A percentile compares a stretch with the other conserved stretches of the same genome.
phyloP scores from a whole-genome alignment of 352 stramenopile species.

The Phytophthora cajani region DNA sequence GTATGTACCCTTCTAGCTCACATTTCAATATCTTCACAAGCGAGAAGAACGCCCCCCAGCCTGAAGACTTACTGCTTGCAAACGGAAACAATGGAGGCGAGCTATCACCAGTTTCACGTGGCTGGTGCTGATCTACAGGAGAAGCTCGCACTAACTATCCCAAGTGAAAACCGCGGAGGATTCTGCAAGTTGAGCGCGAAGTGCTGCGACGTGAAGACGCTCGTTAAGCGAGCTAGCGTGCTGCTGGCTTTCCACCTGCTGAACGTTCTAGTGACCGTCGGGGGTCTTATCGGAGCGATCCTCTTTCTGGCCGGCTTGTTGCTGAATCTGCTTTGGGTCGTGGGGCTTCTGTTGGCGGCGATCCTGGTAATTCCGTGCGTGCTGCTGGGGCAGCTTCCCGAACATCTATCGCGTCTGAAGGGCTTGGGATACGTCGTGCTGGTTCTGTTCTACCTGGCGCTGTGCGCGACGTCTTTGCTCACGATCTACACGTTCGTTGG shows the following conservation, averaged over 20 bases:
- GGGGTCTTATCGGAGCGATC: background rate
- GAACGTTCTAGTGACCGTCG: constrained; percentile 13
- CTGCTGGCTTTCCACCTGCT: constrained; percentile 18
- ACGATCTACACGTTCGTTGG: background rate
- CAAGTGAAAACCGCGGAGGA: background rate
- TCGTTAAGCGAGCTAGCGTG: background rate
- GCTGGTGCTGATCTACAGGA: constrained; percentile 1
- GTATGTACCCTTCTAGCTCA: background rate
- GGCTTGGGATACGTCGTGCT: background rate
- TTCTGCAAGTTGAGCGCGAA: background rate
- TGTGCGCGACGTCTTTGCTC: background rate
- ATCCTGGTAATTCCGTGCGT: background rate
- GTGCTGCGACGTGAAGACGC: background rate
- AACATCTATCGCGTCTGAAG: background rate
- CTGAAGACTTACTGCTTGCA: background rate
- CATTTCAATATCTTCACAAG: background rate
- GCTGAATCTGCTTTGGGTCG: constrained; percentile 1
- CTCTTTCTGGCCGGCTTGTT: background rate
- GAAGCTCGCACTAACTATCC: background rate
- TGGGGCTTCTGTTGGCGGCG: background rate
- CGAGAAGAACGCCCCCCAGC: background rate
- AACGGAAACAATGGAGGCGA: background rate
- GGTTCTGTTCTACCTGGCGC: background rate
- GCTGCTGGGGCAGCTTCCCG: background rate
- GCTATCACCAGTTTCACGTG: constrained; percentile 1